These are phyloP conservation scores for Arachnopeziza araneosa DNA, from an alignment of 2,329 filamentous ascomycete genomes.

Conservation along the genomic window DNA sequence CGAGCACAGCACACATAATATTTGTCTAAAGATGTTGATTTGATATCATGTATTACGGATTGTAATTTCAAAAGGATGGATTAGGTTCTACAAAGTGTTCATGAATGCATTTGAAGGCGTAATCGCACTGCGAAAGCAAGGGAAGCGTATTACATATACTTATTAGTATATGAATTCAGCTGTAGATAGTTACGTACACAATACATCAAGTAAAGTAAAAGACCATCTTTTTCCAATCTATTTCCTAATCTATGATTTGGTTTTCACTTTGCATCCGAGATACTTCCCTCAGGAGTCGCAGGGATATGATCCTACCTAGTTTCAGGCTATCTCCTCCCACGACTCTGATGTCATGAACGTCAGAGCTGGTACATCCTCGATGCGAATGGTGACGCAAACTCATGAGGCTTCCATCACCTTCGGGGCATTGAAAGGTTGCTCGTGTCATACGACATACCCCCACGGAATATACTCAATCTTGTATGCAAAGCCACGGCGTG, in stretches of 20 bases:
- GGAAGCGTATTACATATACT: not conserved
- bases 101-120: not conserved
- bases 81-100: not conserved
- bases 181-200: not conserved
- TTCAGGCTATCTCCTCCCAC: not conserved
- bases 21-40: not conserved
- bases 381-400: not conserved
- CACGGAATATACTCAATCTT: too few relatives aligned
- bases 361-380: not conserved
- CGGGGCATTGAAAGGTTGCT: not conserved
- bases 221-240: not conserved
- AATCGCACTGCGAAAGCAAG: not conserved
- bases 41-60: not conserved
- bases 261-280: not conserved
- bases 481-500: too few relatives aligned
- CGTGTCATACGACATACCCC: too few relatives aligned
- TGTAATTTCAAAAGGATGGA: not conserved
- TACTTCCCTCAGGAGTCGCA: not conserved
- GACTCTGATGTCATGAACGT: not conserved
- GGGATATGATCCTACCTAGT: not conserved
- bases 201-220: not conserved
- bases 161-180: not conserved
- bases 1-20: not conserved
- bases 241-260: not conserved
- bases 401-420: not conserved